These are phyloP conservation scores for Lactarius hatsudake DNA, from an alignment of 768 basidiomycete species.

Conservation along the genomic window DNA sequence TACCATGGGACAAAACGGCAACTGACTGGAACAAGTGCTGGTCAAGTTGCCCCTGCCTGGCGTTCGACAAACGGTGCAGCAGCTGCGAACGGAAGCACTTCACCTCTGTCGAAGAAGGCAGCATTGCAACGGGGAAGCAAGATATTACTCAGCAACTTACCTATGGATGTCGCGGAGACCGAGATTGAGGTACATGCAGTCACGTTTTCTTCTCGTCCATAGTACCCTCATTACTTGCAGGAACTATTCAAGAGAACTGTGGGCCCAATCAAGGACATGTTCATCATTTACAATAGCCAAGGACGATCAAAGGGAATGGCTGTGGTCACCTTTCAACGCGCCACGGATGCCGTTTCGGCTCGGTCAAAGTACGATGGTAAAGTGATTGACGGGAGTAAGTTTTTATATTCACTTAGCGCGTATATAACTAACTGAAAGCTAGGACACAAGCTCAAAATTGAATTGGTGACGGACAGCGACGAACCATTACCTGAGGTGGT, in stretches of 20 bases:
- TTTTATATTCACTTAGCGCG: neutral
- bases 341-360: conserved; percentile 61
- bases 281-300: conserved; percentile 73
- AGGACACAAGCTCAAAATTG: conserved; percentile 68
- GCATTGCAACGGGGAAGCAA: conserved; percentile 24
- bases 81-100: conserved; percentile 12
- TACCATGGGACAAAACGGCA: conserved; percentile 28
- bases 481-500: conserved; percentile 30
- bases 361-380: conserved; percentile 71
- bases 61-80: conserved; percentile 5
- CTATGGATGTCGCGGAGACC: conserved; percentile 26
- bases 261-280: conserved; percentile 67
- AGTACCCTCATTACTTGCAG: conserved; percentile 37
- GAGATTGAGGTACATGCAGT: conserved; percentile 24
- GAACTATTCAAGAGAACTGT: conserved; percentile 75
- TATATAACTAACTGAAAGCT: neutral
- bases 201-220: neutral
- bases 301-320: conserved; percentile 81
- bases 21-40: conserved; percentile 22
- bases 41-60: conserved; percentile 27
- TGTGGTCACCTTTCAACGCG: conserved; percentile 60
- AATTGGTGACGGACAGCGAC: conserved; percentile 54
- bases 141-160: conserved; percentile 26
- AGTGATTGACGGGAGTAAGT: conserved; percentile 63
- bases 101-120: conserved; percentile 13